Evolutionary conservation across 208 protist species (phyloP).

Genomic region (Acanthamoeba polyphaga): DNA sequence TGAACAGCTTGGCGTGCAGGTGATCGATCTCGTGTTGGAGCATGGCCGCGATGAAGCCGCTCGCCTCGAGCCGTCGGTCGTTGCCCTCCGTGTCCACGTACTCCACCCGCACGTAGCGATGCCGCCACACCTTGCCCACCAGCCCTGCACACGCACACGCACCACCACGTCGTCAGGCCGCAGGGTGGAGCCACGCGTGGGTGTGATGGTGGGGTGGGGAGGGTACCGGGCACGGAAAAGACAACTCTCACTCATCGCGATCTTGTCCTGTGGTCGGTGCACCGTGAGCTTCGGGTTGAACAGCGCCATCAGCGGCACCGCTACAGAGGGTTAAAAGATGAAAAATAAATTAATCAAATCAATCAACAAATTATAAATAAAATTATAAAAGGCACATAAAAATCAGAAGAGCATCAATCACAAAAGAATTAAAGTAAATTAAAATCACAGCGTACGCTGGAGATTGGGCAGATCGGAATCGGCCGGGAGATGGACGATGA

Average conservation of each 20-base stretch:
- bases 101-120: not conserved
- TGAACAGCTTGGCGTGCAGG: constrained; percentile 20
- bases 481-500: constrained; percentile 33
- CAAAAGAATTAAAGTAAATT: not conserved
- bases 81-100: constrained; percentile 53
- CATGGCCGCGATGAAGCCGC: constrained; percentile 51
- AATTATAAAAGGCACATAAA: too few species aligned
- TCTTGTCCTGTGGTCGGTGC: constrained; percentile 35
- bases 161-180: too few species aligned
- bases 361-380: not conserved
- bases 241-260: constrained; percentile 32
- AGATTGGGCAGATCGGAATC: not conserved
- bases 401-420: too few species aligned
- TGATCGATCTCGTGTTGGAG: constrained; percentile 71
- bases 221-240: constrained; percentile 34
- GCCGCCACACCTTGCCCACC: constrained; percentile 60
- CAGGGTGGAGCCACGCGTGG: too few species aligned
- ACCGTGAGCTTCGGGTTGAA: constrained; percentile 65
- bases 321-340: not conserved
- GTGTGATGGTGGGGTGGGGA: not conserved
- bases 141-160: not conserved
- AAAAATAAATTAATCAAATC: too few species aligned
- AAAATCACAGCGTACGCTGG: not conserved
- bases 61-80: constrained; percentile 21
- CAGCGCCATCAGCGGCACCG: not conserved